Conservation (phyloP, 768 basidiomycete species). For the Gelatoporia subvermispora region DNA sequence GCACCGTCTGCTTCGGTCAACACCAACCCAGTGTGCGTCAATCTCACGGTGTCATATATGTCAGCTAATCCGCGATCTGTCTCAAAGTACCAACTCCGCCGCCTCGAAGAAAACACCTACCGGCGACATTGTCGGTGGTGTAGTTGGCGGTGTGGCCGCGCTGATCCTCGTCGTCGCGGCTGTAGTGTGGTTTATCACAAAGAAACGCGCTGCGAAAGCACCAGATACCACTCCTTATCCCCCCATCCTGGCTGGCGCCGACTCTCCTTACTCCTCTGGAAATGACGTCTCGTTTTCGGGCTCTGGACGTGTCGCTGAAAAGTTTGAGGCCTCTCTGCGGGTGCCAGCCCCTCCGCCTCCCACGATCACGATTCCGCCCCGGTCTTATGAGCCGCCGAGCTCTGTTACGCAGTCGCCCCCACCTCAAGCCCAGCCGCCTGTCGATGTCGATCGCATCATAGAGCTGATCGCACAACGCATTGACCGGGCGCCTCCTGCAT, state of each 20-base stretch:
- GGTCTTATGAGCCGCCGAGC: background rate
- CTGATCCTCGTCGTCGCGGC: conserved; percentile 2
- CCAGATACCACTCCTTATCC: too few relatives aligned
- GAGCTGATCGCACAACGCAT: conserved; percentile 10
- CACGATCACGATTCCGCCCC: background rate
- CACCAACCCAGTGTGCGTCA: background rate
- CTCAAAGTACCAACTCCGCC: background rate
- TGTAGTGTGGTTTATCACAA: background rate
- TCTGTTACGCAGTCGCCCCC: background rate
- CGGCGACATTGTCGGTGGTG: conserved; percentile 14
- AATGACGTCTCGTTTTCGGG: too few relatives aligned
- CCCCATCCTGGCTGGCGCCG: too few relatives aligned
- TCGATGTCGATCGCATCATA: conserved; percentile 5
- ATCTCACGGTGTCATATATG: too few relatives aligned
- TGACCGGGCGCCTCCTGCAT: background rate
- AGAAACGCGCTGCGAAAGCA: too few relatives aligned
- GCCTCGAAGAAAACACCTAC: conserved; percentile 5
- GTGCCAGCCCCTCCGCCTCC: background rate
- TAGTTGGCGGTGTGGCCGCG: conserved; percentile 11
- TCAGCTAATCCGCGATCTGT: background rate
- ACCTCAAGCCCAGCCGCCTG: background rate
- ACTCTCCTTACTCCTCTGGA: background rate
- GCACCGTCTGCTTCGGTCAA: background rate
- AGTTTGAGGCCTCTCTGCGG: too few relatives aligned
- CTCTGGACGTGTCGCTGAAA: too few relatives aligned